Evolutionary conservation across 2,329 filamentous ascomycete species (phyloP), one percentile per base, ranked within the genome.

Genomic region (Colletotrichum spinosum): DNA sequence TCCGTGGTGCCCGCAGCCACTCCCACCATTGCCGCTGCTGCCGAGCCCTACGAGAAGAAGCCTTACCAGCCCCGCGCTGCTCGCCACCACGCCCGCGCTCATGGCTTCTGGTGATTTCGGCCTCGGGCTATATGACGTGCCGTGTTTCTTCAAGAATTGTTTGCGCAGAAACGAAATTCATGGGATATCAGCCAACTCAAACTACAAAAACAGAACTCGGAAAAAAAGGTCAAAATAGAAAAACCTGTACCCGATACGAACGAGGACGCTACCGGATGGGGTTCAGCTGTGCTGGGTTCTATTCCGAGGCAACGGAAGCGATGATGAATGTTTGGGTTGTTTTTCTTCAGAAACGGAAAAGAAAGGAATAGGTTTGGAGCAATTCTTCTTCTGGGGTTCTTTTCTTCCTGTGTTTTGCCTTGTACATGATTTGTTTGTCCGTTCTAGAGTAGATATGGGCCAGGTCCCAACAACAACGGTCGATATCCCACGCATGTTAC

Each of bases 401-500:
- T 54, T 48, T 11, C 34, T 34, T 37, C 17, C 6, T 42, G 53
- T 39, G 41, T 54, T n/a, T 49, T 48, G 62, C 57, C 62, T 38
- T 57, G 42, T 39, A 56, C 17, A 56, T 62, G 52, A 53, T 53
- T 34, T 17, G 49, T 39, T 25, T 25, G 49, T 15, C 33, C 41
- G 49, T 51, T 49, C 13, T 56, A 44, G 13, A 33, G 34, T 57
- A 65, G 58, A 65, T 60, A 65, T 25, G 52, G 35, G 49, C 52
- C 38, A 61, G 65, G 61, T 56, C 34, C 55, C 56, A 51, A 25
- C 25, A 65, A 65, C 17, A 65, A 44, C 55, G 48, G 37, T 54
- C 25, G 56, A 65, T 67, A 65, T 67, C 48, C 61, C 65, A 61
- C 56, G 33, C 55, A 54, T 56, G 55, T 53, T 53, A 56, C 65